Base-by-base conservation (phyloP, 352 stramenopile genomes). In the Globisporangium nodosum region DNA sequence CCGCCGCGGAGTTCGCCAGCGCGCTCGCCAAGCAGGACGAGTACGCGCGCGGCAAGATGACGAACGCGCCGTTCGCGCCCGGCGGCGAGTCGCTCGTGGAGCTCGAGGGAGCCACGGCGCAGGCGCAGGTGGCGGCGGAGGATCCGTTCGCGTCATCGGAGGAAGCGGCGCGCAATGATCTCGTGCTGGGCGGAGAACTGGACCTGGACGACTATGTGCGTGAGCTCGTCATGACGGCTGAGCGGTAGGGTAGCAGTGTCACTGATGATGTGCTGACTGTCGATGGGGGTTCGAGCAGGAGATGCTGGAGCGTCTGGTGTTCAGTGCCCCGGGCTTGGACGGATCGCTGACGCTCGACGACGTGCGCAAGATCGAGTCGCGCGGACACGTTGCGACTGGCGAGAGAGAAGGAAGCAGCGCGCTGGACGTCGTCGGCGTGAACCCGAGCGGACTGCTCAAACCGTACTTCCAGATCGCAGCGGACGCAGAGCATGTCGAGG, bases 11-110 rank as follows among this genome's bases (percentile, higher is more conserved):
- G 30, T 88, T 91, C 55, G 78, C 75, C 16, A 85, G 76, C 55
- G 78, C 78, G 8, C 65, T 89, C 52, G 85, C 71, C 47, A 87
- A 87, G 47, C 79, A 91, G 66, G 75, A 90, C 69, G 80, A 91
- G 58, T 92, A 94, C 57, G 81, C 78, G 24, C 71, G 83, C 50
- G 82, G 85, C 31, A 89, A 81, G 63, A 88, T 88, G 63, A 87
- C 74, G 49, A 92, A 92, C 63, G 82, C 81, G 49, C 82, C 81
- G 11, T 90, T 90, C 52, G 70, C 69, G 1, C 82, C 81, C 11
- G 83, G 82, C 31, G 82, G 82, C 20, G 61, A 89, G 39, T 85
- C 78, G 21, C 64, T 94, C 43, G 73, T 73, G 9, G 69, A 66
- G 45, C 12, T 76, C 3, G 45, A 69, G 51, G 37, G 0, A 5